Evolutionary conservation across 179 eudicot genomes (phyloP), one percentile per base, ranked within the genome.

Genomic region (Vitellaria paradoxa): DNA sequence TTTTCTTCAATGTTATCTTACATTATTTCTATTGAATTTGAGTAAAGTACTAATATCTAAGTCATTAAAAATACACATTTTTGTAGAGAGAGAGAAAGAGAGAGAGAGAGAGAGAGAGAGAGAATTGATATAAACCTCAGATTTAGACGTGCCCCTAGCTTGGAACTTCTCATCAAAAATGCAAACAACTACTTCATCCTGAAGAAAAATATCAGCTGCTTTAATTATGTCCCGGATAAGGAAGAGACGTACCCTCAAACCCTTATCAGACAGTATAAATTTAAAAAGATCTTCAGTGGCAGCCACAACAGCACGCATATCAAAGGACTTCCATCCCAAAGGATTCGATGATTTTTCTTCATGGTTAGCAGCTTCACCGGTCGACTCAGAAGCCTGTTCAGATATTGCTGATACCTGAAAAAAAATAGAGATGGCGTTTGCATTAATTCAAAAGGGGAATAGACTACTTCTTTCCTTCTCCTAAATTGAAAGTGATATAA

Each of bases 211-310:
- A 85, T 95, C 95, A 26, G 90, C 89, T 66, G 92, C 95, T 79
- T 88, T 86, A 50, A 91, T 82, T 81, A 95, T 83, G 84, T 95
- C 99, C 75, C 90, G 89, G 66, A 84, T 75, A 76, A 95, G 90
- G 84, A 88, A 88, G 76, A 89, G 73, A 49, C 99, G 97, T 23
- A 95, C 93, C 81, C 95, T 90, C 65, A 83, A 77, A 72, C 97
- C 99, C 80, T 93, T 91, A n/a, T 89, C 90, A 56, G 97, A 90
- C 75, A 95, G 78, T 24, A 95, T 86, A 78, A 95, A 95, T 64
- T 82, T 80, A 66, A 93, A 83, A 79, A 95, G 89, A 86, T 95
- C 99, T 85, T 95, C 97, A 1, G 99, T 95, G 62, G 99, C 97
- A 73, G 92, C 76, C 72, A 90, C 99, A 70, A 95, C 97, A 47